Evolutionary conservation across 257 asterid species (phyloP), one percentile per base, ranked within the genome.

Genomic region (Galeopsis tetrahit): DNA sequence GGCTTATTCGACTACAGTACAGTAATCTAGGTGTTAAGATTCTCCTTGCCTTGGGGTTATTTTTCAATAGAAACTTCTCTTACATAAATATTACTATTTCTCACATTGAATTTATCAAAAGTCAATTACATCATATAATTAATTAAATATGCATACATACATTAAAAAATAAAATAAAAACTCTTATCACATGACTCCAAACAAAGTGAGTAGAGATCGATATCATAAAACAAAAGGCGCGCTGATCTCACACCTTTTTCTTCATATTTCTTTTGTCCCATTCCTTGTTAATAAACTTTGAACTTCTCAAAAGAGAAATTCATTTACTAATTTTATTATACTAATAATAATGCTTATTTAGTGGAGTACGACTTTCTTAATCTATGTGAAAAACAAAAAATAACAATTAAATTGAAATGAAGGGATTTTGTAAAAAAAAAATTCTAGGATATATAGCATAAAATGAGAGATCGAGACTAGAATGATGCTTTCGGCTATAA

Each of bases 1-100:
- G 76, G 78, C 36, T 70, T 72, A 66, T 46, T 69, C 44, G 49
- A 38, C 66, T 34, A 13, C 57, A 60, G 70, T 62, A 48, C 60
- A 51, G 69, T 55, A 53, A 63, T 75, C 79, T 63, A 63, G 53
- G 74, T 35, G 7, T 53, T 62, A 78, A 82, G 83, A 73, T 82
- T 82, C 81, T 68, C 34, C 67, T 51, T 59, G 42, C 34, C 67
- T 51, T 59, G 42, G 32, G 42, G 14, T 59, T 74, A 46, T 58
- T 75, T 61, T 52, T 67, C 9, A 57, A 61, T 40, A 17, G 53
- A 49, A 49, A 38, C 39, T 66, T 15, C 33, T 67, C 46, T 40
- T 39, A 67, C 49, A 58, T 71, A 35, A 39, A 17, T 1, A 58
- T 58, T 4, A n/a, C n/a, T n/a, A 43, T 49, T 31, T 74, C 31